Base-by-base conservation (phyloP, 805 yeast genomes). In the Kuraishia hungarica region DNA sequence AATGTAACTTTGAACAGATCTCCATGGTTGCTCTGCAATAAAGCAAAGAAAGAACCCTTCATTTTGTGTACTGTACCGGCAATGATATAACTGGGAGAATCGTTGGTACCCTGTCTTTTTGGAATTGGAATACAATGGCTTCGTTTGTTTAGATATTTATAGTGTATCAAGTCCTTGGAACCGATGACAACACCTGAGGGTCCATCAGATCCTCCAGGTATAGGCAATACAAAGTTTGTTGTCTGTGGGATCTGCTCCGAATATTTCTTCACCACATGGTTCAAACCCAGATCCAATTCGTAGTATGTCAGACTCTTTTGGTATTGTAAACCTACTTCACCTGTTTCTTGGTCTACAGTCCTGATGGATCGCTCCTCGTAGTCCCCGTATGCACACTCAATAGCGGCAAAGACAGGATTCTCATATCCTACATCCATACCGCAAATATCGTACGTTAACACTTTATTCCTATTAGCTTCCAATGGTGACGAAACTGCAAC, bases 221-320 rank as follows among this genome's bases (percentile, higher is more conserved):
- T 73, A 0, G 85, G 73, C n/a, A 89, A 58, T 6, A 92, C 57
- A 54, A 78, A 72, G 58, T 76, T 80, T 1, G 92, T 72, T 1
- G 76, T 56, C 23, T 59, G 60, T 1, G 69, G 63, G 1, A 82
- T 67, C 7, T 58, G 64, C 48, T 67, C 76, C n/a, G 78, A 64
- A 69, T 69, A 76, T 59, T 75, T 76, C 55, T 77, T 79, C 1
- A 87, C 75, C 1, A 92, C 79, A 64, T 86, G 87, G 63, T 92
- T 92, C 51, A 93, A 72, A 0, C 97, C 97, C 48, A 89, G 76
- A 66, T 94, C 97, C 24, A 92, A 70, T 63, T 89, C 93, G 69
- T 93, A 93, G 65, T 81, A 87, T 2, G 81, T 78, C 53, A 93
- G 71, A 28, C 63, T 60, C 52, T 75, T 56, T 63, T 48, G 2